A percentile compares a stretch with the other conserved stretches of the same genome.
phyloP scores from a whole-genome alignment of 2,329 filamentous ascomycete species.

The Canariomyces notabilis region DNA sequence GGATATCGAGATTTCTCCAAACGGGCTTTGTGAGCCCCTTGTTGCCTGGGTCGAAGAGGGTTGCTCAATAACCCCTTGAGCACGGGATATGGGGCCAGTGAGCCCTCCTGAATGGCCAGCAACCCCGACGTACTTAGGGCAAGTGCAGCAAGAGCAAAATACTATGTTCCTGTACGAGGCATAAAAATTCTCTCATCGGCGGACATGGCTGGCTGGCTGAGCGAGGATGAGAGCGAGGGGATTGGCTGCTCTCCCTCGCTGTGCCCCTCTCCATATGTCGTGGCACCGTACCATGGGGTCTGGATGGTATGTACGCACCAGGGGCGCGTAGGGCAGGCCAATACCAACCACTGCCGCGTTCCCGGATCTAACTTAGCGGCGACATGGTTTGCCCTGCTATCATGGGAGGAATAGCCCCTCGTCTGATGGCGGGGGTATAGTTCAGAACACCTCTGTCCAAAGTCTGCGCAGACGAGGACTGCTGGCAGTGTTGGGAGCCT shows the following conservation, averaged over 20 bases:
- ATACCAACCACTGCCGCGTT: slow-evolving; percentile 8
- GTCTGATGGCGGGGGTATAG: neutral
- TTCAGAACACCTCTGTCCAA: neutral
- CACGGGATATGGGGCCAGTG: neutral
- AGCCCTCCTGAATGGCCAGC: slow-evolving; percentile 5
- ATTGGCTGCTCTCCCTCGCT: slow-evolving; percentile 18
- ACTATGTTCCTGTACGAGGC: slow-evolving; percentile 6
- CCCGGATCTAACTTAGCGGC: neutral
- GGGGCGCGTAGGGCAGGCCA: slow-evolving; percentile 18
- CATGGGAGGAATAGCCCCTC: neutral
- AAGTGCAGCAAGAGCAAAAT: neutral
- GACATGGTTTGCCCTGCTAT: slow-evolving; percentile 1
- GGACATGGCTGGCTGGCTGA: slow-evolving; percentile 6
- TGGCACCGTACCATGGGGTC: slow-evolving; percentile 17
- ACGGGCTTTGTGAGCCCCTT: neutral
- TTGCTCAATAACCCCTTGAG: slow-evolving; percentile 5
- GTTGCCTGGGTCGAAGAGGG: slow-evolving; percentile 1
- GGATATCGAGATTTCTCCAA: neutral
- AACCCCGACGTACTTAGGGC: neutral
- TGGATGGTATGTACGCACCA: slow-evolving; percentile 2
- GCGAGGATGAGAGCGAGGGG: slow-evolving; percentile 3
- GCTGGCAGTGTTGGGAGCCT: no score
- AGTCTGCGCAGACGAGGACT: no score
- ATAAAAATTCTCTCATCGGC: slow-evolving; percentile 11
- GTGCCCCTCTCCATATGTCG: slow-evolving; percentile 20